Base-by-base conservation (phyloP, 1,139 yeast genomes). In the Meyerozyma guilliermondii region DNA sequence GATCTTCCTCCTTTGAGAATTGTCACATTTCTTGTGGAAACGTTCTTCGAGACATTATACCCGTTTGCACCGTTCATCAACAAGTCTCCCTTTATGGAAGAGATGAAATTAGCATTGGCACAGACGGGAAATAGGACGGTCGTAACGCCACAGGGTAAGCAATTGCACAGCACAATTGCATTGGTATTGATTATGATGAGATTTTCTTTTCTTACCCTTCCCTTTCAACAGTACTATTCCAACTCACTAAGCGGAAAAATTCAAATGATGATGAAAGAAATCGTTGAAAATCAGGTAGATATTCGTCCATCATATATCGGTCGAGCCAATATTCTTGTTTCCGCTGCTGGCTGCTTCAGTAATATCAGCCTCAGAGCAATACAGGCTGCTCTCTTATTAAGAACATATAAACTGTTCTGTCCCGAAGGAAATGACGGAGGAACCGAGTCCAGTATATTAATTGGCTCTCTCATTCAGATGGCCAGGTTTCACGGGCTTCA, bases 401-500 rank as follows among this genome's bases (percentile, higher is more conserved):
- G 76, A 46, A 51, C 75, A 26, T 78, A 78, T 53, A 65, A 70
- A 42, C 57, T 62, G 46, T 67, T 68, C 49, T 71, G 80, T 11
- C 80, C 81, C 9, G 82, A 78, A 50, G 70, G 69, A 47, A 70
- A 69, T 28, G 77, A 74, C 4, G 24, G 36, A 5, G 70, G 71
- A 41, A 66, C 68, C 40, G 80, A 77, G 33, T 46, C 77, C 52
- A 59, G 71, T 52, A 41, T 68, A 54, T 49, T 60, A 50, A 39
- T 75, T n/a, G 72, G 50, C 47, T 66, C 65, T 40, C 61, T 77
- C 14, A 64, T 76, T 35, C 81, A 76, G 50, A 74, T 77, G 78
- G 74, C 76, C n/a, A 65, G 76, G 44, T 66, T 74, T 41, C 65
- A 74, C 50, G 84, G 83, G 11, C 53, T 76, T 2, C 76, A 77